These are phyloP conservation scores for Ophidiomyces ophidiicola DNA, from an alignment of 2,329 filamentous ascomycete genomes.

Conservation along the genomic window DNA sequence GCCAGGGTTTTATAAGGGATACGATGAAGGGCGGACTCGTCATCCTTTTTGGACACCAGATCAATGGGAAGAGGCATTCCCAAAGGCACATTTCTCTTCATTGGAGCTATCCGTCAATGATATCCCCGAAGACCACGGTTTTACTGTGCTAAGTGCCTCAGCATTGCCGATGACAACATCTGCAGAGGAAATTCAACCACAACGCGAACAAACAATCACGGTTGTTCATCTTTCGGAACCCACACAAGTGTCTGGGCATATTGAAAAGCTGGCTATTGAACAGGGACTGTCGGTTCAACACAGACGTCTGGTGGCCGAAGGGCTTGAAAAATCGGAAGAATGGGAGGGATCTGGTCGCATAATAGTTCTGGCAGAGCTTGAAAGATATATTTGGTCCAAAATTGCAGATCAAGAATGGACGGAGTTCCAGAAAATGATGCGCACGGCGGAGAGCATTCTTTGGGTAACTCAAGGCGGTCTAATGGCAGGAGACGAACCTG, in stretches of 20 bases:
- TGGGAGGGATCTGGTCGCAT: neutral
- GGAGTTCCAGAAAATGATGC: neutral
- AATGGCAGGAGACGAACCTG: neutral
- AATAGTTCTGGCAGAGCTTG: neutral
- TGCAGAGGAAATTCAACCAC: too few relatives aligned
- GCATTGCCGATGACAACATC: neutral
- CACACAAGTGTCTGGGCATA: neutral
- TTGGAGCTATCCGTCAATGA: neutral
- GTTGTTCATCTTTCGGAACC: neutral
- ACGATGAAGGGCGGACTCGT: neutral
- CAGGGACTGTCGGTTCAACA: neutral
- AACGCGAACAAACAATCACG: neutral
- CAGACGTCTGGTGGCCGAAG: neutral
- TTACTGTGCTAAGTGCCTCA: neutral
- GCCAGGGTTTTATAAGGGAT: neutral
- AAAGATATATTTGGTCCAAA: neutral
- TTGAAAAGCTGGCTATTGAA: neutral
- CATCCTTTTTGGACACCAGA: neutral
- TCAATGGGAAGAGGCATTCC: neutral
- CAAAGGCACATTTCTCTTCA: neutral
- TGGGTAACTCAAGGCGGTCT: neutral
- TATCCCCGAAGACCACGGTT: neutral
- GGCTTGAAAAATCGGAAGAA: neutral
- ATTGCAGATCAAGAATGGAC: neutral
- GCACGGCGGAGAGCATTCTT: neutral